phyloP scores from a whole-genome alignment of 768 basidiomycete genomes.

The Kockovaella imperatae region DNA sequence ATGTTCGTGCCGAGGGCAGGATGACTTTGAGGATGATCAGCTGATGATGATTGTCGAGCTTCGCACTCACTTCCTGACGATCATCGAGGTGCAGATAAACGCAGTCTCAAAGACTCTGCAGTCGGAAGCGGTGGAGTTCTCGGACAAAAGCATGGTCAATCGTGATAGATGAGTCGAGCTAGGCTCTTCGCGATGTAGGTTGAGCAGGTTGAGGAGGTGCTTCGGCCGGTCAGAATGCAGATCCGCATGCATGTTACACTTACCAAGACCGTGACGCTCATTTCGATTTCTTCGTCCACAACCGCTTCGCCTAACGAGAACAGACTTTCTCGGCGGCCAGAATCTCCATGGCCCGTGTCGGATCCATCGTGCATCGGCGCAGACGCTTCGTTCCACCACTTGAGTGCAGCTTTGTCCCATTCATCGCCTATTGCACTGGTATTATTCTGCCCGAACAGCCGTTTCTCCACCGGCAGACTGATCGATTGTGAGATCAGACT shows the following conservation, averaged over 20 bases:
- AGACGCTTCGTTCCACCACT: constrained; percentile 34
- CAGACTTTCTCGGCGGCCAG: constrained; percentile 11
- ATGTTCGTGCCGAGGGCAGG: constrained; percentile 66
- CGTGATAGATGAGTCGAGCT: constrained; percentile 49
- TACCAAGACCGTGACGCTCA: constrained; percentile 33
- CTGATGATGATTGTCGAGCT: neutral
- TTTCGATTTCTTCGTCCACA: constrained; percentile 31
- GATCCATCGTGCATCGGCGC: constrained; percentile 2
- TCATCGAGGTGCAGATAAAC: constrained; percentile 69
- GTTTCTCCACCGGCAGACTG: too few relatives aligned
- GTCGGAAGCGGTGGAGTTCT: constrained; percentile 71
- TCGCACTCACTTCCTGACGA: constrained; percentile 65
- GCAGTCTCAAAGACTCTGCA: constrained; percentile 83
- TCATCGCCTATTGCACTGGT: too few relatives aligned
- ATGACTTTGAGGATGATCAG: constrained; percentile 52
- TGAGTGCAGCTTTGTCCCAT: constrained; percentile 10
- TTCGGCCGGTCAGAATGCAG: constrained; percentile 7
- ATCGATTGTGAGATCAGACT: too few relatives aligned
- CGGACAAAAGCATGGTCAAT: constrained; percentile 67
- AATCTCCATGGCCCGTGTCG: neutral
- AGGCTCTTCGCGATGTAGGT: constrained; percentile 18
- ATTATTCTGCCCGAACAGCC: too few relatives aligned
- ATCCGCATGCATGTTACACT: constrained; percentile 6
- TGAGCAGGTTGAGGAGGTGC: constrained; percentile 32
- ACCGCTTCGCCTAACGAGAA: constrained; percentile 18